Base-by-base conservation (phyloP, 1,139 yeast species). In the Saccharomyces pastorianus region DNA sequence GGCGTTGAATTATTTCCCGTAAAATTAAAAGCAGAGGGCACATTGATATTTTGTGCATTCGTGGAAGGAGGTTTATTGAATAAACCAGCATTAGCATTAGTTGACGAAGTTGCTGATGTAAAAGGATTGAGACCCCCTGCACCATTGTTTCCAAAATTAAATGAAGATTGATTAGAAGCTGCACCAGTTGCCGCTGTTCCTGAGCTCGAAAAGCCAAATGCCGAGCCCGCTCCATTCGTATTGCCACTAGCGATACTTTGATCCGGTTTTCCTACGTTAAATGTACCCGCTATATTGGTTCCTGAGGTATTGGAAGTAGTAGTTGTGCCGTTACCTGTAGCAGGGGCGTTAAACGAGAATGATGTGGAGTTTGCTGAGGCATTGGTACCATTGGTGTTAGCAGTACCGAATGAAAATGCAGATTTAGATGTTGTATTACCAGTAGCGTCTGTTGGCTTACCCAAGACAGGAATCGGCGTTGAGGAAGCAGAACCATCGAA, bases 401-500 rank as follows among this genome's bases (percentile, higher is more conserved):
- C 42, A 31, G 52, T 32, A 34, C 57, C 58, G 48, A 58, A 55
- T 2, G 57, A 48, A 26, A 58, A 53, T 13, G 55, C 50, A 17
- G 61, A 56, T 34, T 52, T 53, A n/a, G 53, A 31, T 42, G 51
- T 11, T 25, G 25, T 25, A 25, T 26, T 34, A 34, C n/a, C 27
- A 27, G 29, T 17, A 7, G 32, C 13, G 23, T 7, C 49, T 11
- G 44, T 49, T 29, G 52, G 29, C 14, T 48, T 49, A 34, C 50
- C 52, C 47, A 54, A 48, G 32, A 51, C 38, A 23, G 50, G 52
- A 13, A 32, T 27, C 11, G 58, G 49, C 28, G 47, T 48, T 38
- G 44, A 14, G 25, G 44, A 38, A 38, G 44, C 23, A 6, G 44
- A 38, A 3, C 25, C 13, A 7, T 17, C 17, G 25, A 38, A 38